Evolutionary conservation across 2,329 filamentous ascomycete genomes (phyloP), one percentile per base, ranked within the genome.

Genomic region (Cytospora schulzeri): DNA sequence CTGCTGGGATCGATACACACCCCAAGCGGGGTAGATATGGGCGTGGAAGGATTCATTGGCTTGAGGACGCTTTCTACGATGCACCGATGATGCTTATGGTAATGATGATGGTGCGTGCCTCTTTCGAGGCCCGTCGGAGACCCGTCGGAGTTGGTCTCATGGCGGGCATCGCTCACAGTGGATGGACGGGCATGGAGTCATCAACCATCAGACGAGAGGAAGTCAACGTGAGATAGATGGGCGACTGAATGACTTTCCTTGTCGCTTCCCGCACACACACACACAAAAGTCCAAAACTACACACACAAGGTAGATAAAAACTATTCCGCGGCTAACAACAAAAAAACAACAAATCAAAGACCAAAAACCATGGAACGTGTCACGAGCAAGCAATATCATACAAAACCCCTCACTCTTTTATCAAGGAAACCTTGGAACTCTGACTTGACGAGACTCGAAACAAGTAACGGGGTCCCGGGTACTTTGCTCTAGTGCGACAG

Each of bases 401-500:
- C 54, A 41, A 33, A 57, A 57, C 35, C 26, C 31, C 31, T 19
- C 48, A 17, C 41, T 38, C 41, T 31, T 31, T 5, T n/a, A 29
- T 26, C 28, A 11, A 6, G 29, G 51, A 4, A 22, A 22, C 11
- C 29, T 56, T 22, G 24, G 28, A 31, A n/a, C n/a, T n/a, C n/a
- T n/a, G n/a, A 9, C n/a, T 35, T 14, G 31, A 35, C 35, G 33
- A 11, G 31, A 33, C 31, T 33, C 33, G 33, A 35, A 5, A 35
- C 33, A 35, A 35, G 33, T 35, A 14, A 62, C 60, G 28, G 45
- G 28, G 29, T n/a, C 29, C 52, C 29, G 41, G 29, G 41, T 62
- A 57, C 45, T 24, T 14, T 24, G n/a, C 29, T 26, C 53, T n/a
- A 38, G 57, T 59, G 57, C 57, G 57, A 59, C 45, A 52, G 33